Conservation (phyloP, 2,329 filamentous ascomycete genomes). For the Lecanicillium sp. region DNA sequence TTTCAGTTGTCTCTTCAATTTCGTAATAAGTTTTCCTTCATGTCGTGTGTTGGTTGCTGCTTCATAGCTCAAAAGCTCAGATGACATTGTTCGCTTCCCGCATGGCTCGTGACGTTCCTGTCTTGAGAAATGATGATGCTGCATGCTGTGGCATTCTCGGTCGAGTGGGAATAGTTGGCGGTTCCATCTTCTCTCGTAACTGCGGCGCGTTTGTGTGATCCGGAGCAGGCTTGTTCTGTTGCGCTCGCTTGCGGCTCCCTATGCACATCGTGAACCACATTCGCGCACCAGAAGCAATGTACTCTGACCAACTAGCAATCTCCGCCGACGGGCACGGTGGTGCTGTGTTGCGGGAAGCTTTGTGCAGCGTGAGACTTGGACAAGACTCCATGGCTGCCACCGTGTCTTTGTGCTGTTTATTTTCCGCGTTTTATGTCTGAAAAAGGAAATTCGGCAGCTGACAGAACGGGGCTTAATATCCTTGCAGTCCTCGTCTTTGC, state of each 20-base stretch:
- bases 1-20: too few species aligned
- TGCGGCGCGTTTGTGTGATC: neutral
- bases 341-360: neutral
- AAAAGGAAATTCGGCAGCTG: neutral
- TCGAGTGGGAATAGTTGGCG: neutral
- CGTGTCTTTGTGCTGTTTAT: neutral
- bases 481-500: neutral
- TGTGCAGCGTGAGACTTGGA: neutral
- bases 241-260: conserved; percentile 5
- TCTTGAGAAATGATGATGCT: conserved; percentile 35
- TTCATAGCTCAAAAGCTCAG: too few species aligned
- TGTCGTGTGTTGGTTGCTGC: too few species aligned
- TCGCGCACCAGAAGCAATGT: neutral
- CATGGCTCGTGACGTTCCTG: conserved; percentile 35
- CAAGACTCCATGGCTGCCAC: neutral
- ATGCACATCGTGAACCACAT: conserved; percentile 13
- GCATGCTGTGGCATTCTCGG: conserved; percentile 33
- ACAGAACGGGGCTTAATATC: neutral
- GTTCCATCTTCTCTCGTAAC: neutral
- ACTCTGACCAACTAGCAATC: neutral
- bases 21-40: too few species aligned
- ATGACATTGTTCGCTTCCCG: conserved; percentile 30
- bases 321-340: neutral
- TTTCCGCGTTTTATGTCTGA: neutral
- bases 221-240: neutral